Percentiles rank a stretch among this genome's conserved stretches.
Evolutionary conservation across 179 eudicot species (phyloP).

Genomic region (Spinacia oleracea): DNA sequence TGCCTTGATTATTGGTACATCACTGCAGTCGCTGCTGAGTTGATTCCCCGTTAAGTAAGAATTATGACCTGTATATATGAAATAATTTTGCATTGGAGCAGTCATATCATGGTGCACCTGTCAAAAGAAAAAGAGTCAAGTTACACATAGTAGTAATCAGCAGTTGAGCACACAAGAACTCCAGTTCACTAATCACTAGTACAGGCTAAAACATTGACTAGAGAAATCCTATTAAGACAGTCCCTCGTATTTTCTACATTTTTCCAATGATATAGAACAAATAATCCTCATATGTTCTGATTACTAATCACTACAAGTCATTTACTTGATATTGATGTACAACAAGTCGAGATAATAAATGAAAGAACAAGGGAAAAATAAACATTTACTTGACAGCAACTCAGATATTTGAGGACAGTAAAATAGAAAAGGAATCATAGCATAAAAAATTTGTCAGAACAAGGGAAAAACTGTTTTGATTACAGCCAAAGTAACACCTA

Average conservation of each 20-base stretch:
- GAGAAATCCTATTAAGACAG: too few relatives aligned
- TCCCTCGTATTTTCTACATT: too few relatives aligned
- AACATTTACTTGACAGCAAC: too few relatives aligned
- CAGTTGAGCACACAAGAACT: not conserved
- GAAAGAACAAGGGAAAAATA: too few relatives aligned
- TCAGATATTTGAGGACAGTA: too few relatives aligned
- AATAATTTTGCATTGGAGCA: slow-evolving; percentile 67
- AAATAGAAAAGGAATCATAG: not conserved
- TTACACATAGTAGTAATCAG: not conserved
- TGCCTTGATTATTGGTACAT: slow-evolving; percentile 64
- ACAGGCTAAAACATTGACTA: not conserved
- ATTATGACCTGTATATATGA: slow-evolving; percentile 67
- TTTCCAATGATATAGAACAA: too few relatives aligned
- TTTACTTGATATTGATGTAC: too few relatives aligned
- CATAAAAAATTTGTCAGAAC: not conserved
- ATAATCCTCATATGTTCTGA: too few relatives aligned
- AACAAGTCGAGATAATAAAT: not conserved
- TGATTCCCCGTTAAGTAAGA: slow-evolving; percentile 73
- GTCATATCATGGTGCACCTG: slow-evolving; percentile 81
- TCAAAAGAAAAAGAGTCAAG: not conserved
- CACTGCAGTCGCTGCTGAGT: slow-evolving; percentile 70
- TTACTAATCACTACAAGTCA: too few relatives aligned
- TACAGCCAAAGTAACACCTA: not conserved
- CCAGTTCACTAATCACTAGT: not conserved
- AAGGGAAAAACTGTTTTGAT: not conserved